Percentiles rank a stretch among this genome's conserved stretches.
Evolutionary conservation across 257 asterid genomes (phyloP).

Genomic region (Schizonepeta tenuifolia): DNA sequence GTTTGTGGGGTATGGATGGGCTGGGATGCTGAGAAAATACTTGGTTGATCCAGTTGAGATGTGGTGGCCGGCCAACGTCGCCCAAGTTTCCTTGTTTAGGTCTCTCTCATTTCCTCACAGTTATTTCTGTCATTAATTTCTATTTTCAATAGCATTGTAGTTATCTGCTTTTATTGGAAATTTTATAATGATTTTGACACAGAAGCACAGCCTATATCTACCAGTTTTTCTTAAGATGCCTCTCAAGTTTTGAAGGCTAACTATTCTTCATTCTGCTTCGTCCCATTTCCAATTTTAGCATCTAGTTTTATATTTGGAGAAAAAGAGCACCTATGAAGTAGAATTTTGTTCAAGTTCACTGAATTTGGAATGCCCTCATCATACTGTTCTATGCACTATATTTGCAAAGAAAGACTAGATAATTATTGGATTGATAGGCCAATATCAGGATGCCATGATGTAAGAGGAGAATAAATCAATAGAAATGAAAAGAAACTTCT

Average conservation of each 20-base stretch:
- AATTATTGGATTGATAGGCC: not conserved
- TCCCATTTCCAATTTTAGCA: constrained; percentile 1
- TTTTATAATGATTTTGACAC: not conserved
- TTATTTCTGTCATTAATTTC: not conserved
- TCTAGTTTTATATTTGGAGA: constrained; percentile 10
- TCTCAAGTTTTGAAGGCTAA: not conserved
- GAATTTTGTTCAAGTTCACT: constrained; percentile 1
- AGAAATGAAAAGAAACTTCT: constrained; percentile 14
- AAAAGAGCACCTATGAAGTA: constrained; percentile 19
- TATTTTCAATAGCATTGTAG: not conserved
- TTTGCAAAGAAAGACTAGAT: not conserved
- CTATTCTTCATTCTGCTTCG: not conserved
- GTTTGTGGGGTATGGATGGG: constrained; percentile 99
- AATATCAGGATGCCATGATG: constrained; percentile 13
- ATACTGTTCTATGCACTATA: not conserved
- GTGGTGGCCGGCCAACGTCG: constrained; percentile 99
- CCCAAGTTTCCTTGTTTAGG: constrained; percentile 97
- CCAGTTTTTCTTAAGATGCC: not conserved
- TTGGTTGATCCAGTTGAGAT: constrained; percentile 95
- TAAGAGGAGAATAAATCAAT: constrained; percentile 14
- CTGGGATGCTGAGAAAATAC: constrained; percentile 90
- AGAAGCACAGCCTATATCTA: too few relatives aligned
- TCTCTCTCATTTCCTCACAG: constrained; percentile 20
- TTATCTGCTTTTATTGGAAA: not conserved
- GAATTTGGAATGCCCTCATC: constrained; percentile 20